Percentiles rank a stretch among this genome's conserved stretches.
Evolutionary conservation across 305 asterid species (phyloP).

Genomic region (Euphrasia arctica): DNA sequence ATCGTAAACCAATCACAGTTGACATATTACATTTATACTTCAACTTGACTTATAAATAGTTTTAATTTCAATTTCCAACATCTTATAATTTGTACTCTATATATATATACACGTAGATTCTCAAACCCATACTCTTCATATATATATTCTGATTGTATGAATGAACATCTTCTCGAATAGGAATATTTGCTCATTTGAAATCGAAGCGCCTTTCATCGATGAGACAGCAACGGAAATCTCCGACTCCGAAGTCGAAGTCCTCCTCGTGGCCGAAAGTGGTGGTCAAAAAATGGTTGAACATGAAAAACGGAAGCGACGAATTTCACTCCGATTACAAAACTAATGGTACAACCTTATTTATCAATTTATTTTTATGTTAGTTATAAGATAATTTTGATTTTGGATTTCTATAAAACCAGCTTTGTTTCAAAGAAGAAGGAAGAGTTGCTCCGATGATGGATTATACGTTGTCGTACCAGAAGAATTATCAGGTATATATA

Average conservation of each 20-base stretch:
- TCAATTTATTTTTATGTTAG: not conserved
- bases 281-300: conserved; percentile 66
- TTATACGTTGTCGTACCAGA: conserved; percentile 68
- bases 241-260: conserved; percentile 33
- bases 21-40: not conserved
- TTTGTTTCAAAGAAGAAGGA: conserved; percentile 44
- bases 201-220: not conserved
- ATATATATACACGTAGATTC: not conserved
- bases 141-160: no score
- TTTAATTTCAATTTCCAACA: no score
- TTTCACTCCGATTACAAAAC: conserved; percentile 53
- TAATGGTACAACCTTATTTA: conserved; percentile 34
- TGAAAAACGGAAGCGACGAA: conserved; percentile 46
- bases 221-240: not conserved
- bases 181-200: not conserved
- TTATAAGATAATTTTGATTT: no score
- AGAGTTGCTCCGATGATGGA: conserved; percentile 71
- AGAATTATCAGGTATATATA: conserved; percentile 58
- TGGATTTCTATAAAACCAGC: conserved; percentile 23
- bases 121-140: no score
- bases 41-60: not conserved
- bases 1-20: not conserved
- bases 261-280: conserved; percentile 68
- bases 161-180: not conserved
- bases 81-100: not conserved